Evolutionary conservation across 495 filamentous ascomycete species (phyloP).

Genomic region (Durotheca rogersii): DNA sequence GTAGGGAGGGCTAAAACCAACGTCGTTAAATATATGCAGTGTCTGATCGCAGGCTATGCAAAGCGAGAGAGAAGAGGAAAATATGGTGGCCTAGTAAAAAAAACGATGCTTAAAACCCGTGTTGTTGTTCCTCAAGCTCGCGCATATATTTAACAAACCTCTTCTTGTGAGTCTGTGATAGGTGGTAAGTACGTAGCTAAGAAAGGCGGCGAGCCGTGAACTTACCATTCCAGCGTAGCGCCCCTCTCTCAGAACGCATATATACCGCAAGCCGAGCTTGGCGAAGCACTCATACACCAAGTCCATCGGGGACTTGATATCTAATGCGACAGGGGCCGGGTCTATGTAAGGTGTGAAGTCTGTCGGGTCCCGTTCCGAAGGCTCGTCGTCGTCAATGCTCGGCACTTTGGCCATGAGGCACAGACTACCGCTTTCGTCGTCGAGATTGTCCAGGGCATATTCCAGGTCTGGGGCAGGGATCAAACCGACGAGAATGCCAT

Average conservation of each 20-base stretch:
- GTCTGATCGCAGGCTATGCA: neutral
- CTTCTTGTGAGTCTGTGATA: slow-evolving; percentile 81
- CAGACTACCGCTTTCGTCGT: slow-evolving; percentile 65
- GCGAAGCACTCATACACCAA: slow-evolving; percentile 96
- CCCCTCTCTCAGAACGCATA: slow-evolving; percentile 84
- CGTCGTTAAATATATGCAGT: slow-evolving; percentile 11
- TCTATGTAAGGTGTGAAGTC: slow-evolving; percentile 94
- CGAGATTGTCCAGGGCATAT: slow-evolving; percentile 82
- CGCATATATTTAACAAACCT: slow-evolving; percentile 93
- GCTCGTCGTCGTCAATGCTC: slow-evolving; percentile 58
- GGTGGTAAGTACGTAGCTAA: slow-evolving; percentile 17
- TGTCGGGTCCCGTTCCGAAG: slow-evolving; percentile 61
- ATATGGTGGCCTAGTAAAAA: neutral
- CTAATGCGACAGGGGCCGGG: slow-evolving; percentile 82
- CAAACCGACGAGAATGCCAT: slow-evolving; percentile 80
- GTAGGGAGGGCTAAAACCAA: neutral
- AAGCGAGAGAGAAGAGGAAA: no score
- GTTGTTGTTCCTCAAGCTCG: slow-evolving; percentile 66
- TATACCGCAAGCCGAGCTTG: slow-evolving; percentile 88
- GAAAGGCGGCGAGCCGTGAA: neutral
- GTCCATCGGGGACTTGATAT: slow-evolving; percentile 89
- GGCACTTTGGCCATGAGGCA: slow-evolving; percentile 77
- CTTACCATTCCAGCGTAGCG: slow-evolving; percentile 83
- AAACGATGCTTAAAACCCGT: slow-evolving; percentile 7
- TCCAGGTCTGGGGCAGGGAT: slow-evolving; percentile 95